Conservation (phyloP, 139 green algal genomes). For the Nannochloris sp. region DNA sequence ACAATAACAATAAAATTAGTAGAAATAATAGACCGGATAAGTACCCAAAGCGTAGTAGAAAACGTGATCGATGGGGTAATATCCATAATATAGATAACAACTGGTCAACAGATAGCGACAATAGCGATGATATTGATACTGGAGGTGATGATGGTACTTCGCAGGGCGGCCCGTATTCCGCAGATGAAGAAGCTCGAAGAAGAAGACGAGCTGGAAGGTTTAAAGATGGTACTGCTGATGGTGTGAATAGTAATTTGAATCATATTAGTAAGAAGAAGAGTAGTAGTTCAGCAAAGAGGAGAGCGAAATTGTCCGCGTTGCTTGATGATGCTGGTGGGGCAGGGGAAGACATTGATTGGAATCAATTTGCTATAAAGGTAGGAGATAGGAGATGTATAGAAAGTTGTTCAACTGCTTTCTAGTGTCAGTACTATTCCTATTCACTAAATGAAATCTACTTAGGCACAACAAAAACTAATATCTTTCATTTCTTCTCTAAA, state of each 20-base stretch:
- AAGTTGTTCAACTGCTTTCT: too few species aligned
- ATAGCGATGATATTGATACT: too few species aligned
- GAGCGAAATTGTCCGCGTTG: neutral
- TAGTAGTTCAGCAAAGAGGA: neutral
- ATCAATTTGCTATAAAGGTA: slow-evolving; percentile 29
- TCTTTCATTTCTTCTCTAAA: too few species aligned
- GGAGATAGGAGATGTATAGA: too few species aligned
- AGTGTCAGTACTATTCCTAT: too few species aligned
- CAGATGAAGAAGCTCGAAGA: neutral
- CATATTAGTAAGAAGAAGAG: neutral
- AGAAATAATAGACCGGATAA: too few species aligned
- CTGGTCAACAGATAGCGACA: neutral
- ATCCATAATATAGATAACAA: neutral
- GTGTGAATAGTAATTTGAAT: neutral
- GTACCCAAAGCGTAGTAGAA: too few species aligned
- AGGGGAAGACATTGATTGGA: slow-evolving; percentile 30
- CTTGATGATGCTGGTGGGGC: slow-evolving; percentile 8
- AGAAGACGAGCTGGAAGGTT: neutral
- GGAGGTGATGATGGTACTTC: slow-evolving; percentile 3
- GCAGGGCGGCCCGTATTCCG: slow-evolving; percentile 1
- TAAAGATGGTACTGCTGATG: neutral
- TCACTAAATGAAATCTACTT: too few species aligned
- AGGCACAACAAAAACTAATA: too few species aligned
- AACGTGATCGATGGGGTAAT: too few species aligned
- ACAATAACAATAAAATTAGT: too few species aligned